phyloP scores from a whole-genome alignment of 305 asterid species.

The Nicotiana rustica region DNA sequence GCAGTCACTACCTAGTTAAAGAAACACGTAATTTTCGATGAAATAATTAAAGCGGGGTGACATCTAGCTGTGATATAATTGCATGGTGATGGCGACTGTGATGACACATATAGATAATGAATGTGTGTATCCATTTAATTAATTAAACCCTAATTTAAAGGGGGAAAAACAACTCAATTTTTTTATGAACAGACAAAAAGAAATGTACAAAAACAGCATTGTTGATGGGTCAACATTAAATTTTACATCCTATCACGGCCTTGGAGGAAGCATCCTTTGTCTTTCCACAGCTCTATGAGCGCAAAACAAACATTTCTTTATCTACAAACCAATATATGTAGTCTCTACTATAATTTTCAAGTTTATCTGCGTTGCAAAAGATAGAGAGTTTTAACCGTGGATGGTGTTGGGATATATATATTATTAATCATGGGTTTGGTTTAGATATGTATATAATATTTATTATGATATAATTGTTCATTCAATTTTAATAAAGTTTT shows the following conservation, averaged over 20 bases:
- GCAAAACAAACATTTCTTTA: background rate
- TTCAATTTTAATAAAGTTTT: no score
- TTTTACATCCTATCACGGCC: conserved; percentile 1
- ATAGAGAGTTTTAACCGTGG: background rate
- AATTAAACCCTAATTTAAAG: background rate
- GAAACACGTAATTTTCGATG: background rate
- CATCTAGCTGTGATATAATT: conserved; percentile 6
- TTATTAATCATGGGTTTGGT: no score
- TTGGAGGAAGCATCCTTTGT: conserved; percentile 4
- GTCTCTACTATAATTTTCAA: background rate
- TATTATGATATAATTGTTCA: no score
- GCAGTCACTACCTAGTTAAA: background rate
- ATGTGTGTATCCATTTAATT: background rate
- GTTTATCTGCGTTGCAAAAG: background rate
- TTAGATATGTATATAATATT: no score
- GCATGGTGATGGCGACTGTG: conserved; percentile 22
- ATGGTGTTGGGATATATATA: no score
- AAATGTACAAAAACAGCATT: background rate
- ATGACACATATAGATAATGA: conserved; percentile 1
- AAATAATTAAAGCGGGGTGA: background rate
- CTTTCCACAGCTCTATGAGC: background rate
- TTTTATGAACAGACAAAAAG: conserved; percentile 1
- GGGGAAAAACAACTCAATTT: background rate
- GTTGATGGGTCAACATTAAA: background rate
- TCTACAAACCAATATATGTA: background rate